Evolutionary conservation across 306 rosid species (phyloP), one percentile per base, ranked within the genome.

Genomic region (Lathyrus aphaca): DNA sequence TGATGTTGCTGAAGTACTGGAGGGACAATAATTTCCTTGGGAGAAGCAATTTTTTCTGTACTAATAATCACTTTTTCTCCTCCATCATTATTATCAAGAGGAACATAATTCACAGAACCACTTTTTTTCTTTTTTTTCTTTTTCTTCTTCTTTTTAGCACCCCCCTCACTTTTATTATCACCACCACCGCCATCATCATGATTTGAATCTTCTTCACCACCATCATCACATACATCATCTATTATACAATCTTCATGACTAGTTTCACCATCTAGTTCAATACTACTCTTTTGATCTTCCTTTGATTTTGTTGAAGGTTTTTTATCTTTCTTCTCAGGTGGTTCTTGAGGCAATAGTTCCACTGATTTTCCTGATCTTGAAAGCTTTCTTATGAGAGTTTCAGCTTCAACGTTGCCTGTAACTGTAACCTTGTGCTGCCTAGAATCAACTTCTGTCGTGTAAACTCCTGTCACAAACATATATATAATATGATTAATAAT

Each of bases 371-470:
- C 94, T 45, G 98, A 82, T 79, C 77, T 88, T 76, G 62, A 23
- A 29, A 94, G 94, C 80, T 83, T 94, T 87, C 84, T 90, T 15
- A 94, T 74, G 10, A 94, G 86, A 69, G 85, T 87, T 27, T 84
- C 92, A 2, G 83, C 86, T 1, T 81, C 90, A 63, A 94, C 92
- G 86, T 90, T 88, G 21, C 98, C 98, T 0, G 89, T 87, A 29
- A 94, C 98, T 0, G 80, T 87, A 29, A 94, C 98, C 82, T 88
- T 94, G 73, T 94, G 97, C 81, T 74, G 90, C 89, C 32, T 71
- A 67, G 88, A 77, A 73, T 94, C 96, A 65, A 94, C 78, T 25
- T 79, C 77, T 40, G 87, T 85, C 30, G 19, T 80, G 71, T 88
- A 94, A 72, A 94, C 98, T 59, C 98, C 98, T 94, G 49, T 66